Conservation (phyloP, 805 yeast species). For the Zygosaccharomyces siamensis region DNA sequence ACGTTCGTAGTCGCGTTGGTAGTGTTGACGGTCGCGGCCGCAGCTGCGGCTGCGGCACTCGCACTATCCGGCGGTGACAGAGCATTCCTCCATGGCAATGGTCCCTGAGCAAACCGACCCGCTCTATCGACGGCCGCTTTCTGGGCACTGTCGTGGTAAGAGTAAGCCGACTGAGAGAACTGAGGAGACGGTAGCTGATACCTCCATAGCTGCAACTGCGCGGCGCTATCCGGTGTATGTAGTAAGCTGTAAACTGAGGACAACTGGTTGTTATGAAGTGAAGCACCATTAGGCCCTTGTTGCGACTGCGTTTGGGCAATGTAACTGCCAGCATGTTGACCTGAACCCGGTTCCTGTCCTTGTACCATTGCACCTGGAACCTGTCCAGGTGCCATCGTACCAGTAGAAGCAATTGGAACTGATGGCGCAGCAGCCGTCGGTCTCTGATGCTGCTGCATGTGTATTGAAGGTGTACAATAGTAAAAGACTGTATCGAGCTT, state of each 20-base stretch:
- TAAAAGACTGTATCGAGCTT: neutral
- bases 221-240: conserved; percentile 4
- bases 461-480: neutral
- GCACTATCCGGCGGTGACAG: conserved; percentile 8
- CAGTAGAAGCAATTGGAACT: neutral
- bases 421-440: conserved; percentile 3
- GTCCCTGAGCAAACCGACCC: conserved; percentile 6
- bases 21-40: neutral
- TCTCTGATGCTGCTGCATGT: conserved; percentile 4
- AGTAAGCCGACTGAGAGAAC: conserved; percentile 4
- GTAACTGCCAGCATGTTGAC: neutral
- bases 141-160: conserved; percentile 12
- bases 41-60: neutral
- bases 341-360: neutral
- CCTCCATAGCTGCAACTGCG: conserved; percentile 3
- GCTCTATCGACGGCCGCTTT: conserved; percentile 11
- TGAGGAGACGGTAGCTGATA: conserved; percentile 12
- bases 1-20: neutral
- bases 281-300: neutral
- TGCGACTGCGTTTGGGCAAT: neutral
- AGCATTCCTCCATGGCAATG: conserved; percentile 5
- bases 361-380: neutral
- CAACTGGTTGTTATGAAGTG: neutral
- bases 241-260: conserved; percentile 3
- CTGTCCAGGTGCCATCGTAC: conserved; percentile 1